These are phyloP conservation scores for Datura wrightii DNA, from an alignment of 257 asterid genomes.

Conservation along the genomic window DNA sequence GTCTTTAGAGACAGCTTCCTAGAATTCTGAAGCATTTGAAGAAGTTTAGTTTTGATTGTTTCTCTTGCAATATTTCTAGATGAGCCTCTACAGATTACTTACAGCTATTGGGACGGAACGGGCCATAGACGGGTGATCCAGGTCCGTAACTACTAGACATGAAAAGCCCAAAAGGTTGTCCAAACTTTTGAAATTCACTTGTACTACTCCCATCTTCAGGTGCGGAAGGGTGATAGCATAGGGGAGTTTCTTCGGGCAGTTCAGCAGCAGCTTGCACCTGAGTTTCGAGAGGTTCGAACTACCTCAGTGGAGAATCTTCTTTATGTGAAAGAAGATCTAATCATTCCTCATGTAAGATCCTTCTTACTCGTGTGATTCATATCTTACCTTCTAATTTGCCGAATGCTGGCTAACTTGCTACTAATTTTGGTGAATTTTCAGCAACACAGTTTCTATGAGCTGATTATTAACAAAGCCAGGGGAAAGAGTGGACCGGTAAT, in stretches of 20 bases:
- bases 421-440: conserved; percentile 37
- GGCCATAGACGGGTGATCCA: conserved; percentile 93
- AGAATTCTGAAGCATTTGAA: conserved; percentile 32
- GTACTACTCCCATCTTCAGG: conserved; percentile 50
- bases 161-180: neutral
- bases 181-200: neutral
- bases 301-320: conserved; percentile 95
- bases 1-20: neutral
- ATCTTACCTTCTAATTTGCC: neutral
- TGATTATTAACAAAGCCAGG: conserved; percentile 94
- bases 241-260: conserved; percentile 96
- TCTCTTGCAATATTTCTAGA: conserved; percentile 51
- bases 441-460: conserved; percentile 98
- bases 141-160: conserved; percentile 44
- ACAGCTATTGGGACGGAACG: conserved; percentile 99
- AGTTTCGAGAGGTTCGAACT: conserved; percentile 94
- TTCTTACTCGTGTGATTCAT: neutral
- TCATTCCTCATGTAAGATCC: conserved; percentile 90
- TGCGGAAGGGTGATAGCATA: conserved; percentile 86
- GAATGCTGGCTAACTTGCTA: conserved; percentile 2
- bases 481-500: conserved; percentile 99
- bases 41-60: conserved; percentile 35
- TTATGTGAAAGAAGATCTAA: conserved; percentile 98
- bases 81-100: conserved; percentile 93
- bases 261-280: conserved; percentile 99